Evolutionary conservation across 2,329 filamentous ascomycete species (phyloP).

Genomic region (Aureobasidium vineae): DNA sequence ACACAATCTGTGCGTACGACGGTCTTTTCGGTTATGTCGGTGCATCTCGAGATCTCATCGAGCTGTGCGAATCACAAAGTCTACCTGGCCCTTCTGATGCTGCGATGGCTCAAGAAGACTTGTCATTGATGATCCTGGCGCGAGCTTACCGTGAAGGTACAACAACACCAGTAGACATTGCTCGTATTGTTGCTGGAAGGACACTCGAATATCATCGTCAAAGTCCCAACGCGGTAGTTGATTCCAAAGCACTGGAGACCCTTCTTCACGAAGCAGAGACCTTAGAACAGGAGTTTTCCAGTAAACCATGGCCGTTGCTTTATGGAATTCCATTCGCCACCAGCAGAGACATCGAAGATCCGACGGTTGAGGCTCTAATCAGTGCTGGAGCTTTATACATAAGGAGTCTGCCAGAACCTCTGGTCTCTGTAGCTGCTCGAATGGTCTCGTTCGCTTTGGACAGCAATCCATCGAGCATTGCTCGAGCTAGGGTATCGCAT

Average conservation of each 20-base stretch:
- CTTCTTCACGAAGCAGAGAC: not conserved
- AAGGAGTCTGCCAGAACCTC: too few species aligned
- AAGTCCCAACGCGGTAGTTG: too few species aligned
- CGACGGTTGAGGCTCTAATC: not conserved
- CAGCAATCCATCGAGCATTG: not conserved
- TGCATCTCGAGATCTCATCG: not conserved
- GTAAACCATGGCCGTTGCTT: slow-evolving; percentile 48
- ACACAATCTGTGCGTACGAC: slow-evolving; percentile 53
- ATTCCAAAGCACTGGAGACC: not conserved
- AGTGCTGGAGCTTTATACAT: not conserved
- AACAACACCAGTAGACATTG: not conserved
- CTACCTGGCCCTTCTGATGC: not conserved
- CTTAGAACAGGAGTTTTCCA: too few species aligned
- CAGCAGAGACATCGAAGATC: slow-evolving; percentile 48
- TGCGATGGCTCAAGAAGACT: not conserved
- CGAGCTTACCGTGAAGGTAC: not conserved
- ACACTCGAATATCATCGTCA: not conserved
- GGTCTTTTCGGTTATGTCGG: slow-evolving; percentile 47
- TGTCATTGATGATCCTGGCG: not conserved
- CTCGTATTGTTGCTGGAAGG: not conserved
- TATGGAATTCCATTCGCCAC: slow-evolving; percentile 58
- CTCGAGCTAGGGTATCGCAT: not conserved
- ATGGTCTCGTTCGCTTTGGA: not conserved
- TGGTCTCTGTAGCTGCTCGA: not conserved
- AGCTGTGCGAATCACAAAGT: not conserved